These are phyloP conservation scores for Trichocomaceae sp. DNA, from an alignment of 2,329 filamentous ascomycete species.

Conservation along the genomic window DNA sequence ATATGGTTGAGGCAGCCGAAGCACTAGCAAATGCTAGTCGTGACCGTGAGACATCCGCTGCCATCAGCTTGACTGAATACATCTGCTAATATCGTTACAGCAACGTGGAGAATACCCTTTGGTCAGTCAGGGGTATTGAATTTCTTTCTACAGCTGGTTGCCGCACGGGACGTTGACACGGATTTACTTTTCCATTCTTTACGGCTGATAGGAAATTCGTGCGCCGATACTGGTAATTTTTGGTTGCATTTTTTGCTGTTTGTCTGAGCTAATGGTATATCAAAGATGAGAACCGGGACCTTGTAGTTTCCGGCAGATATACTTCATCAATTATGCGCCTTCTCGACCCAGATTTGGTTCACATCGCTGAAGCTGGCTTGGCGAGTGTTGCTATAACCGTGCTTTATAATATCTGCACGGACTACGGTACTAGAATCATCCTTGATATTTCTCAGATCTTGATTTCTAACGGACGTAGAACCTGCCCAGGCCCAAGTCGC, in stretches of 20 bases:
- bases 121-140: conserved; percentile 35
- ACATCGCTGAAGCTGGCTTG: conserved; percentile 12
- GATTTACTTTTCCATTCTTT: conserved; percentile 35
- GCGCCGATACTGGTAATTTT: conserved; percentile 38
- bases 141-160: conserved; percentile 36
- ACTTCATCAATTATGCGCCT: conserved; percentile 33
- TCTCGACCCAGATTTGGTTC: conserved; percentile 28
- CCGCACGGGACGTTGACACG: conserved; percentile 25
- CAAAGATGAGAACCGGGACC: conserved; percentile 37
- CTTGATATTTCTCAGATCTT: not conserved
- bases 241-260: not conserved
- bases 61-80: conserved; percentile 6
- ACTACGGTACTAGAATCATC: conserved; percentile 30
- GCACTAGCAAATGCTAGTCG: conserved; percentile 38
- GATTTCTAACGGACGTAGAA: conserved; percentile 25
- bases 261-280: conserved; percentile 13
- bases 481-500: conserved; percentile 36
- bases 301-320: conserved; percentile 35
- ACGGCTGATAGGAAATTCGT: conserved; percentile 40
- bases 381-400: conserved; percentile 34
- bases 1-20: conserved; percentile 31
- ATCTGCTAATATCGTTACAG: conserved; percentile 21
- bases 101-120: conserved; percentile 34
- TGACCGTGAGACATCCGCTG: conserved; percentile 28
- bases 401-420: conserved; percentile 41